These are phyloP conservation scores for Wickerhamomyces canadensis DNA, from an alignment of 805 yeast genomes.

Conservation along the genomic window DNA sequence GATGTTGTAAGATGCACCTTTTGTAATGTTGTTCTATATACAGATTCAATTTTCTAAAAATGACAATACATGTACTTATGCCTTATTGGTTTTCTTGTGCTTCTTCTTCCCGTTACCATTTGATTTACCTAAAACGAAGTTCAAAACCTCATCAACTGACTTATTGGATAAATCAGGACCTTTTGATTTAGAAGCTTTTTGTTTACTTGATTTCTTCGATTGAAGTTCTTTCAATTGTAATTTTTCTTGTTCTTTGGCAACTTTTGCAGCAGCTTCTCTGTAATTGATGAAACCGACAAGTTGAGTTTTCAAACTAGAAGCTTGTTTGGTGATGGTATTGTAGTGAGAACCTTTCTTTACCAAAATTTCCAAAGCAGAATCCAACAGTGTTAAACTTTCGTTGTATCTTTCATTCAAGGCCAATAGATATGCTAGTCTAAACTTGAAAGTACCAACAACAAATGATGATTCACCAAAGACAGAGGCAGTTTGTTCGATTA, in stretches of 20 bases:
- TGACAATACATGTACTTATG: neutral
- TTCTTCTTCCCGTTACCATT: slow-evolving; percentile 14
- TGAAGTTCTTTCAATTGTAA: slow-evolving; percentile 27
- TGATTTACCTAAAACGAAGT: slow-evolving; percentile 60
- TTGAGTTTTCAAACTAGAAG: slow-evolving; percentile 57
- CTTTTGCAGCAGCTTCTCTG: slow-evolving; percentile 38
- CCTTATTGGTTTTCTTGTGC: slow-evolving; percentile 15
- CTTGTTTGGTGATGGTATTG: slow-evolving; percentile 61
- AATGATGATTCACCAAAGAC: slow-evolving; percentile 55
- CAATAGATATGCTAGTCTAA: slow-evolving; percentile 62
- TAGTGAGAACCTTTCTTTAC: slow-evolving; percentile 57
- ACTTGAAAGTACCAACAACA: slow-evolving; percentile 59
- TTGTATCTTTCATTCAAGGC: slow-evolving; percentile 46
- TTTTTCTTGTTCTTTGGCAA: slow-evolving; percentile 22
- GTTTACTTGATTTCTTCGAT: slow-evolving; percentile 7
- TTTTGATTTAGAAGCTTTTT: slow-evolving; percentile 2
- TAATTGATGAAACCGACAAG: slow-evolving; percentile 44
- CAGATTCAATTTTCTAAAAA: too few species aligned
- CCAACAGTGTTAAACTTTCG: slow-evolving; percentile 51
- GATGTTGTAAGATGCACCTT: too few species aligned
- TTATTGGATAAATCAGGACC: slow-evolving; percentile 54
- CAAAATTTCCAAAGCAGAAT: slow-evolving; percentile 53
- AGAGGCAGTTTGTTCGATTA: slow-evolving; percentile 44
- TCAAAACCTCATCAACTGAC: slow-evolving; percentile 68
- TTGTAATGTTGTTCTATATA: slow-evolving; percentile 3